phyloP scores from a whole-genome alignment of 441 rosid species.

The Jatropha multifida region DNA sequence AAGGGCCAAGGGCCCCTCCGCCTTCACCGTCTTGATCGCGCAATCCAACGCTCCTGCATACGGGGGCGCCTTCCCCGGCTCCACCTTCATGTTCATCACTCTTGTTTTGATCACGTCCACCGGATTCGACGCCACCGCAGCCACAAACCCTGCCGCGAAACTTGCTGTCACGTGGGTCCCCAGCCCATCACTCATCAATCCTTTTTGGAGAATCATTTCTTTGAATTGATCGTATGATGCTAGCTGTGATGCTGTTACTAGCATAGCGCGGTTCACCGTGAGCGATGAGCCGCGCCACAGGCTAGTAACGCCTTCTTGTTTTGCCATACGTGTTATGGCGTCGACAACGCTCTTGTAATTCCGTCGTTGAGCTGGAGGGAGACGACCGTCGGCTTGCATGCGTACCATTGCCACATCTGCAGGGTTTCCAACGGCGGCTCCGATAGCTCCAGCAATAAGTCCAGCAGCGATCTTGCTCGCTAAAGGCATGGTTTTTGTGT shows the following conservation, averaged over 20 bases:
- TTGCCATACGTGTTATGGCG: conserved; percentile 45
- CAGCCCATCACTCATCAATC: conserved; percentile 48
- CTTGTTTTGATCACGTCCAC: conserved; percentile 68
- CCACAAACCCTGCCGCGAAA: conserved; percentile 62
- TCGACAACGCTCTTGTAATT: conserved; percentile 57
- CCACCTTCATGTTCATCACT: conserved; percentile 65
- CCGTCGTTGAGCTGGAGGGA: conserved; percentile 47
- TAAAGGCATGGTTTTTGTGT: conserved; percentile 47
- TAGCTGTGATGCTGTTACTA: conserved; percentile 63
- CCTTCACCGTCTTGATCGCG: conserved; percentile 49
- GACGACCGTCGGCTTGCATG: conserved; percentile 72
- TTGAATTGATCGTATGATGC: conserved; percentile 71
- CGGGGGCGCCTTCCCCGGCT: conserved; percentile 35
- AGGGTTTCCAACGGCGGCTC: conserved; percentile 66
- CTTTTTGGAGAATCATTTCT: conserved; percentile 41
- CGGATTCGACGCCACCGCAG: conserved; percentile 63
- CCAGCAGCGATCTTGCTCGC: conserved; percentile 53
- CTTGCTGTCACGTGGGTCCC: conserved; percentile 68
- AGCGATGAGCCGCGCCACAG: conserved; percentile 66
- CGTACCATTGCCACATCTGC: conserved; percentile 73
- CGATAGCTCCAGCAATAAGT: conserved; percentile 60
- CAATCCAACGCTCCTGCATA: conserved; percentile 60
- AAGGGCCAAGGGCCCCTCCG: conserved; percentile 63
- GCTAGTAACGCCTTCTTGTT: conserved; percentile 52
- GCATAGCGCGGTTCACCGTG: conserved; percentile 67